phyloP scores from a whole-genome alignment of 768 basidiomycete genomes.

The Pilatotrama ljubarskyi region DNA sequence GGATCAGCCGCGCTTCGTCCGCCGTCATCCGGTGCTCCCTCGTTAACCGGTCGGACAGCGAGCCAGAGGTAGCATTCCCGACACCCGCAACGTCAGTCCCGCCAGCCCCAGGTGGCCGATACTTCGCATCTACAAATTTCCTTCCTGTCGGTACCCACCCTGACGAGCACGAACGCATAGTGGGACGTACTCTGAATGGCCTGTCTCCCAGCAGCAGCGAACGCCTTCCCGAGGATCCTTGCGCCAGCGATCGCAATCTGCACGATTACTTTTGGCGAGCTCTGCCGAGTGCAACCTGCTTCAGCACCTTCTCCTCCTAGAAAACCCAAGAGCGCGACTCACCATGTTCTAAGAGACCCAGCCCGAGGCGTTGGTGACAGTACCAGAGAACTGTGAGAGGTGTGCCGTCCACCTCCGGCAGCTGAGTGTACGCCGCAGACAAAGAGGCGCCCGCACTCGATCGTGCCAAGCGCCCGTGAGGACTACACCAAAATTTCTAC shows the following conservation, averaged over 20 bases:
- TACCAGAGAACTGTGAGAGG: conserved; percentile 17
- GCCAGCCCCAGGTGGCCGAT: conserved; percentile 69
- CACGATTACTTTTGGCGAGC: conserved; percentile 74
- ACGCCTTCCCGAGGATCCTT: conserved; percentile 88
- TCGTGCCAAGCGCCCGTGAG: not conserved
- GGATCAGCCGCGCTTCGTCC: conserved; percentile 91
- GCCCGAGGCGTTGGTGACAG: conserved; percentile 18
- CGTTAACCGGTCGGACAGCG: conserved; percentile 77
- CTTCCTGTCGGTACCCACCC: too few species aligned
- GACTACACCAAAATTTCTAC: conserved; percentile 23
- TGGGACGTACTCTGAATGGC: conserved; percentile 86
- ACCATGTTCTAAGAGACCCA: conserved; percentile 20
- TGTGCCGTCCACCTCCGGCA: conserved; percentile 9
- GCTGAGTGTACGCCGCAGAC: not conserved
- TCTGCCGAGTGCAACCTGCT: conserved; percentile 42
- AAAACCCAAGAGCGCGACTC: conserved; percentile 11
- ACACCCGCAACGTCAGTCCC: conserved; percentile 72
- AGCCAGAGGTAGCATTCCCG: conserved; percentile 71
- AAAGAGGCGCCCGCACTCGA: conserved; percentile 4
- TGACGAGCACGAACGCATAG: too few species aligned
- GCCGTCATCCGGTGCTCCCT: conserved; percentile 89
- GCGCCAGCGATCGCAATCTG: conserved; percentile 78
- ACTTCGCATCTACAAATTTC: conserved; percentile 69
- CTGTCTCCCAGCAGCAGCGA: conserved; percentile 86
- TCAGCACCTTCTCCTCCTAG: not conserved